Evolutionary conservation across 2,329 filamentous ascomycete species (phyloP), one percentile per base, ranked within the genome.

Genomic region (Colletotrichum destructivum): DNA sequence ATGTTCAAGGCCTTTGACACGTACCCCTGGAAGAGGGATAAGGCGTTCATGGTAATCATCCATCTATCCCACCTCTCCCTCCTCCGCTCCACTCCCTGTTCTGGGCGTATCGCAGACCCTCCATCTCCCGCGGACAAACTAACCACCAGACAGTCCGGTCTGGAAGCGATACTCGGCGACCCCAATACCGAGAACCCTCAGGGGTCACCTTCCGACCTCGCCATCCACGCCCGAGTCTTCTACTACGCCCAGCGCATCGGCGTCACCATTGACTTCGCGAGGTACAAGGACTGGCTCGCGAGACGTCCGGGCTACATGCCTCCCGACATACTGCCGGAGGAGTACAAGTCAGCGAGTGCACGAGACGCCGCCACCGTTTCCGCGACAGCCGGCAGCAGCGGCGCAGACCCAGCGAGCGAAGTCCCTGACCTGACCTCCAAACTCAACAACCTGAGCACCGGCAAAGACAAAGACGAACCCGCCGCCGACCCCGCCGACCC

Each of bases 21-120:
- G 31, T 94, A 94, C 77, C 86, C 88, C 21, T 94, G 92, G 92
- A 86, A 86, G 71, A 87, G 87, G 73, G 92, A 94, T 80, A 84
- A 86, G 62, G 89, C 90, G 74, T 94, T 94, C 77, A 90, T 93
- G 82, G 90, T 90, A 82, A 54, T 23, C 65, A 49, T n/a, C 44
- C n/a, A 13, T 42, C 40, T 3, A 15, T 21, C 42, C 23, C 21
- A 11, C n/a, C 16, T 11, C 35, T 38, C 35, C 1, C 35, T 38
- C 35, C 35, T 8, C 35, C 26, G 26, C 35, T 8, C 2, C 35
- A 38, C 35, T 38, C 35, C 35, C 35, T 12, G 35, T 38, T 38
- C 35, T 38, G 35, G 35, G 35, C 35, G 35, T 35, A 35, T 38
- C 35, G 35, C 35, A 38, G 35, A 38, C 35, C 35, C 2, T 38